phyloP scores from a whole-genome alignment of 2,329 filamentous ascomycete species.

The Claviceps quebecensis region DNA sequence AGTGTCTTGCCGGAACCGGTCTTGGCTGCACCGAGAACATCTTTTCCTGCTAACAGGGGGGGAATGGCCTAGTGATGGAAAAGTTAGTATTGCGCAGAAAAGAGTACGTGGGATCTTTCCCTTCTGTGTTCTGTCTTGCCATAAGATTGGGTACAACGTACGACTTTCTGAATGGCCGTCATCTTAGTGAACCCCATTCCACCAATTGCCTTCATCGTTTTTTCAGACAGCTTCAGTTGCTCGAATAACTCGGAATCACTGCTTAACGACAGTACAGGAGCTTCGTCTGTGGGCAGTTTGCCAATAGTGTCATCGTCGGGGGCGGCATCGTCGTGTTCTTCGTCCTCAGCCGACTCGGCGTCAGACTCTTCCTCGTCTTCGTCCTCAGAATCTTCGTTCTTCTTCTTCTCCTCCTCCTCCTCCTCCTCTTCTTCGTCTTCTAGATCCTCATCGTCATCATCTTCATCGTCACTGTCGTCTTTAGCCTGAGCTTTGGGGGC shows the following conservation, averaged over 20 bases:
- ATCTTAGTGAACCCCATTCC: slow-evolving; percentile 92
- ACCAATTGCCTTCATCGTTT: slow-evolving; percentile 73
- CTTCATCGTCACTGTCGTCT: slow-evolving; percentile 15
- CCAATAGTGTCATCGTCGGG: slow-evolving; percentile 12
- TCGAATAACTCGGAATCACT: slow-evolving; percentile 58
- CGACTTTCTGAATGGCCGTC: slow-evolving; percentile 81
- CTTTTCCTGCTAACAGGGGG: slow-evolving; percentile 73
- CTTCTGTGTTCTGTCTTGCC: neutral
- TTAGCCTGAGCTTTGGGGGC: slow-evolving; percentile 16
- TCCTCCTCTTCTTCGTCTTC: slow-evolving; percentile 16
- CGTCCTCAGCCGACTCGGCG: slow-evolving; percentile 3
- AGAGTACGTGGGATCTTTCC: neutral
- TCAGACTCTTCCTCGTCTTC: slow-evolving; percentile 13
- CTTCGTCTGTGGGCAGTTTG: slow-evolving; percentile 23
- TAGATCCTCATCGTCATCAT: slow-evolving; percentile 15
- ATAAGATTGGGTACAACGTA: slow-evolving; percentile 7
- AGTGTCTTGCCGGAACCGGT: slow-evolving; percentile 93
- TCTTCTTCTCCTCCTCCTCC: slow-evolving; percentile 5
- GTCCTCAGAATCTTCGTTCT: slow-evolving; percentile 10
- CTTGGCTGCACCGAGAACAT: slow-evolving; percentile 91
- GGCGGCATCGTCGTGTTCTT: slow-evolving; percentile 10
- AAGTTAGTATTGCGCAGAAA: neutral
- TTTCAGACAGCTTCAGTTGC: slow-evolving; percentile 74
- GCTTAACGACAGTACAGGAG: slow-evolving; percentile 38
- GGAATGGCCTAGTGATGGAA: slow-evolving; percentile 48